A percentile compares a stretch with the other conserved stretches of the same genome.
phyloP scores from a whole-genome alignment of 768 basidiomycete species.

The Lactifluus volemus region DNA sequence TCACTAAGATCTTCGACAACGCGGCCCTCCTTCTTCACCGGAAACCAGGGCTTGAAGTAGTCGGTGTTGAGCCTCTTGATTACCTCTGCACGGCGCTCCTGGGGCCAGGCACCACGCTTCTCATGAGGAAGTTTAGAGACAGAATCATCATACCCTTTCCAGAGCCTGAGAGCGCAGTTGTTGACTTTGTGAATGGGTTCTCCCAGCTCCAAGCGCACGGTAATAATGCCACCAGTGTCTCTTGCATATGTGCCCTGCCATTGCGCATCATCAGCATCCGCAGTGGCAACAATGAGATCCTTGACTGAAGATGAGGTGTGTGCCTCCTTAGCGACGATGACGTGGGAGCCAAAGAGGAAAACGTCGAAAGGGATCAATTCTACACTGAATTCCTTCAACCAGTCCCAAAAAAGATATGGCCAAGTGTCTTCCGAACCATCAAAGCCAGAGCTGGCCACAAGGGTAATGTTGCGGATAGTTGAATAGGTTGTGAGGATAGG shows the following conservation, averaged over 20 bases:
- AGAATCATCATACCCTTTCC: conserved; percentile 97
- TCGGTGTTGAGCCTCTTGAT: conserved; percentile 90
- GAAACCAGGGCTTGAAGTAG: conserved; percentile 97
- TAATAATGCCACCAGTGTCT: conserved; percentile 92
- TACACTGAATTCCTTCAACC: conserved; percentile 19
- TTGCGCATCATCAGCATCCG: conserved; percentile 80
- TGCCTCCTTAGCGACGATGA: conserved; percentile 93
- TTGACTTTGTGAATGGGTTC: conserved; percentile 99
- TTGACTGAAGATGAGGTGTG: conserved; percentile 93
- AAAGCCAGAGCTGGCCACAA: no score
- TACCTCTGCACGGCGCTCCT: conserved; percentile 79
- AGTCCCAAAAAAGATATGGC: no score
- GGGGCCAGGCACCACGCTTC: conserved; percentile 85
- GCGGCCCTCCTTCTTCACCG: conserved; percentile 88
- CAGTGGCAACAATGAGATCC: conserved; percentile 88
- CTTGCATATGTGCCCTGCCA: conserved; percentile 96
- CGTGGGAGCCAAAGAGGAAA: conserved; percentile 90
- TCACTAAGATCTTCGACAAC: conserved; percentile 79
- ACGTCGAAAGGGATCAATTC: conserved; percentile 99
- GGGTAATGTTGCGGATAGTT: conserved; percentile 77
- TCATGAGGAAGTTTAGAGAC: conserved; percentile 95
- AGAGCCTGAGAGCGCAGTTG: conserved; percentile 91
- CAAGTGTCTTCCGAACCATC: no score
- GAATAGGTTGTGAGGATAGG: conserved; percentile 66
- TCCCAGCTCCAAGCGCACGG: conserved; percentile 94